Evolutionary conservation across 768 basidiomycete species (phyloP), one percentile per base, ranked within the genome.

Genomic region (Candolleomyces aberdarensis): DNA sequence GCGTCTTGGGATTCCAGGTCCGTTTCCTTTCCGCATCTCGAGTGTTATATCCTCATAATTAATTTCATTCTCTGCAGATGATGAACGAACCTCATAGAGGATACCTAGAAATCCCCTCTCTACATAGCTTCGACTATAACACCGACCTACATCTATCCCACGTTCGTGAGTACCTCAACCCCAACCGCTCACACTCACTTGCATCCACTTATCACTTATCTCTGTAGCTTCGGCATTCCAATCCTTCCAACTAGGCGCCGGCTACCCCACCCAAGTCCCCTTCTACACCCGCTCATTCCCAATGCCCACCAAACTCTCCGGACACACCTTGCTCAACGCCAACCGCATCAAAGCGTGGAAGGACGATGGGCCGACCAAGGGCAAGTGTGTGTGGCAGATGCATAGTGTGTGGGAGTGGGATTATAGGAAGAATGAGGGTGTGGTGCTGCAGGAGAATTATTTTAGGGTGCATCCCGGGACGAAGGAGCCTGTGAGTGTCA

Each of bases 401-500:
- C 94, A 98, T 64, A 92, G 91, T 17, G 92, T 98, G 4, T 99
- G 97, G 96, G 85, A 86, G 0, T 98, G 89, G 88, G 89, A 93
- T 67, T 74, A 71, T 5, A 75, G 75, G 31, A 88, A 86, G 66
- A 73, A 86, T 14, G 79, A 84, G 62, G 87, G 86, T 0, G 86
- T 96, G 1, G 86, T 91, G 3, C 72, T 98, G 57, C 80, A 91
- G 52, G 92, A 94, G 69, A 90, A 81, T 64, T 98, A 97, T 70
- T 99, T 99, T 67, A 71, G 76, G 13, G 84, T 84, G 58, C 77
- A 94, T 69, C 91, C 92, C 1, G 66, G 68, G 59, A 87, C 81
- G 9, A 87, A 83, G 6, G 76, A 79, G 59, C 85, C 83, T 81
- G 92, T 85, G 50, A 6, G 74, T 51, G 36, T 36, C 36, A 11